These are phyloP conservation scores for Podospora comata DNA, from an alignment of 495 filamentous ascomycete species.

Conservation along the genomic window DNA sequence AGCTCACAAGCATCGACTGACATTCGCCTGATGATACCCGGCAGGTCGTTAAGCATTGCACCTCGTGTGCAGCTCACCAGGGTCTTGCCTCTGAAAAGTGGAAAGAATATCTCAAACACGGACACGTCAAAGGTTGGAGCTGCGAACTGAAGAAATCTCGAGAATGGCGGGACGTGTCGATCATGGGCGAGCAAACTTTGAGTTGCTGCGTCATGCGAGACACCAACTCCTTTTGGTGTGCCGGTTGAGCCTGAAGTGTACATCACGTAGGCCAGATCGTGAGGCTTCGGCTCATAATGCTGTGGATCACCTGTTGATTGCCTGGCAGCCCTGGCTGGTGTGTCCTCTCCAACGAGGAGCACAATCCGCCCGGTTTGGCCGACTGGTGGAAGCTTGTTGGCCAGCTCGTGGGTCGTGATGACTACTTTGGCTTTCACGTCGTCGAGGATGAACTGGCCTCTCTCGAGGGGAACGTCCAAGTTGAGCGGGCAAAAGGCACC, in stretches of 20 bases:
- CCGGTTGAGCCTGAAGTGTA: slow-evolving; percentile 90
- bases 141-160: slow-evolving; percentile 81
- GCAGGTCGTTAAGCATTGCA: slow-evolving; percentile 67
- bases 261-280: slow-evolving; percentile 77
- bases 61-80: slow-evolving; percentile 64
- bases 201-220: slow-evolving; percentile 73
- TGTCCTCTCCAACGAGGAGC: slow-evolving; percentile 28
- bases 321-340: not conserved
- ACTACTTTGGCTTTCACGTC: slow-evolving; percentile 62
- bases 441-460: slow-evolving; percentile 67
- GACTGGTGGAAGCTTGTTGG: slow-evolving; percentile 27
- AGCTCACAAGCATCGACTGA: slow-evolving; percentile 76
- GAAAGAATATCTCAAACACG: slow-evolving; percentile 86
- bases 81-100: slow-evolving; percentile 64
- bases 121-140: slow-evolving; percentile 86
- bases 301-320: not conserved
- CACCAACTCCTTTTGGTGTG: slow-evolving; percentile 77
- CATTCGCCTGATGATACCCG: slow-evolving; percentile 57
- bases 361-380: slow-evolving; percentile 27
- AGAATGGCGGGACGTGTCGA: slow-evolving; percentile 65
- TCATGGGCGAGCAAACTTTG: slow-evolving; percentile 78
- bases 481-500: slow-evolving; percentile 77
- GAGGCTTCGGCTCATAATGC: slow-evolving; percentile 20
- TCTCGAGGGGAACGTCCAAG: slow-evolving; percentile 65
- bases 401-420: slow-evolving; percentile 46